These are phyloP conservation scores for Polychytrium aggregatum DNA, from an alignment of 192 early-diverging fungal genomes.

Conservation along the genomic window DNA sequence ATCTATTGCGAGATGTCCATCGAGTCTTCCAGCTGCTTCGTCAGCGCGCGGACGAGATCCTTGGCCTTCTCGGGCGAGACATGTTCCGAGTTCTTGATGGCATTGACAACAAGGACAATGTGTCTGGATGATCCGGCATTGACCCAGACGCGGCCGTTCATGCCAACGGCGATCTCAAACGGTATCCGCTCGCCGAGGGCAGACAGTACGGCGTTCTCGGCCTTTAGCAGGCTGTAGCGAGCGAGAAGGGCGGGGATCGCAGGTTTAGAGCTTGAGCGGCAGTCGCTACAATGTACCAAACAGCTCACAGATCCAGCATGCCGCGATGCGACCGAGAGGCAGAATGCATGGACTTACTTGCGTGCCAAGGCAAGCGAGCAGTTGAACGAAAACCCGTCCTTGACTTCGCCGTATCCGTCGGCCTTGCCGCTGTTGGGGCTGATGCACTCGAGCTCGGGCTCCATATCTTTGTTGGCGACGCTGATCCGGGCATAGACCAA, in stretches of 20 bases:
- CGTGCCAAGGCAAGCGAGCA: conserved; percentile 69
- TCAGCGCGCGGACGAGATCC: conserved; percentile 19
- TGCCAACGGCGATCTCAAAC: conserved; percentile 82
- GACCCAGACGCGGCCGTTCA: conserved; percentile 94
- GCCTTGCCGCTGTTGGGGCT: conserved; percentile 69
- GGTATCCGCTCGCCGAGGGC: conserved; percentile 58
- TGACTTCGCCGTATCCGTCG: conserved; percentile 85
- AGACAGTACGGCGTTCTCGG: conserved; percentile 57
- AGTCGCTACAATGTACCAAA: no score
- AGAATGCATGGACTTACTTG: conserved; percentile 30
- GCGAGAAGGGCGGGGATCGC: background rate
- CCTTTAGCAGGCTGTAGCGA: conserved; percentile 49
- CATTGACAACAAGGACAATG: conserved; percentile 57
- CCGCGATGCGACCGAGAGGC: background rate
- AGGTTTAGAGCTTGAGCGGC: no score
- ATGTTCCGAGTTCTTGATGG: conserved; percentile 63
- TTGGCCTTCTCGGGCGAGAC: conserved; percentile 43
- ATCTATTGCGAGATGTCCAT: no score
- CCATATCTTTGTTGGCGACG: conserved; percentile 92
- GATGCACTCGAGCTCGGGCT: conserved; percentile 89
- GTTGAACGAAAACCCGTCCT: conserved; percentile 65
- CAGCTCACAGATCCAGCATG: no score
- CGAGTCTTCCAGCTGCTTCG: background rate
- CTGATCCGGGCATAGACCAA: conserved; percentile 75
- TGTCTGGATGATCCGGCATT: conserved; percentile 48